Percentiles rank a stretch among this genome's conserved stretches.
Evolutionary conservation across 108 stramenopile genomes (phyloP).

Genomic region (Pseudonitzschia delicatissima): DNA sequence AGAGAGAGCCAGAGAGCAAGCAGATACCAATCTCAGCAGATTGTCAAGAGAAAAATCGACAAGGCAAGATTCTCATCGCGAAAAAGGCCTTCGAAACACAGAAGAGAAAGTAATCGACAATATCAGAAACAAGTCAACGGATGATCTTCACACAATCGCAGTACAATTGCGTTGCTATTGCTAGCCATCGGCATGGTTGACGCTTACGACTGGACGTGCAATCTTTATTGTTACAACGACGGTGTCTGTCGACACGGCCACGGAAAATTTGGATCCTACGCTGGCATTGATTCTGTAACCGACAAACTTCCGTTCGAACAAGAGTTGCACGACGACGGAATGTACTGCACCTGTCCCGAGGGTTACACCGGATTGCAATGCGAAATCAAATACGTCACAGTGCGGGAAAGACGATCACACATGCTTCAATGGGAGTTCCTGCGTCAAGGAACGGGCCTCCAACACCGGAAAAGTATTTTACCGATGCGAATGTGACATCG

Average conservation of each 20-base stretch:
- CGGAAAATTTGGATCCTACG: constrained; percentile 35
- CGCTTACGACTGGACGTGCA: constrained; percentile 31
- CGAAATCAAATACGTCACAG: constrained; percentile 43
- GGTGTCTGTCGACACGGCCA: constrained; percentile 26
- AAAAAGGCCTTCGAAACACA: background rate
- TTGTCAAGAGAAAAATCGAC: no score
- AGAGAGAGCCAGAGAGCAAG: no score
- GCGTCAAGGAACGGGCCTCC: constrained; percentile 19
- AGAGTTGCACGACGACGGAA: constrained; percentile 28
- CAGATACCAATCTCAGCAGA: no score
- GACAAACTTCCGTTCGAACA: constrained; percentile 19
- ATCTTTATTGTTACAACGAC: constrained; percentile 33
- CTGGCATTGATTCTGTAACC: constrained; percentile 2
- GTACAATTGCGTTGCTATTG: background rate
- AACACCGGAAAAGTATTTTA: constrained; percentile 16
- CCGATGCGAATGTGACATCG: constrained; percentile 30
- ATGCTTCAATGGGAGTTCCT: constrained; percentile 53
- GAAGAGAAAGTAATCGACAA: background rate
- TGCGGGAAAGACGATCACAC: constrained; percentile 35
- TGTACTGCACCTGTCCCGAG: constrained; percentile 58
- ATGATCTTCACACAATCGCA: background rate
- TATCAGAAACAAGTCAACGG: background rate
- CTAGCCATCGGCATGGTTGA: background rate
- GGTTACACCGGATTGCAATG: constrained; percentile 61
- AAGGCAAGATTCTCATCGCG: no score